These are phyloP conservation scores for Halenospora varia DNA, from an alignment of 495 filamentous ascomycete genomes.

Conservation along the genomic window DNA sequence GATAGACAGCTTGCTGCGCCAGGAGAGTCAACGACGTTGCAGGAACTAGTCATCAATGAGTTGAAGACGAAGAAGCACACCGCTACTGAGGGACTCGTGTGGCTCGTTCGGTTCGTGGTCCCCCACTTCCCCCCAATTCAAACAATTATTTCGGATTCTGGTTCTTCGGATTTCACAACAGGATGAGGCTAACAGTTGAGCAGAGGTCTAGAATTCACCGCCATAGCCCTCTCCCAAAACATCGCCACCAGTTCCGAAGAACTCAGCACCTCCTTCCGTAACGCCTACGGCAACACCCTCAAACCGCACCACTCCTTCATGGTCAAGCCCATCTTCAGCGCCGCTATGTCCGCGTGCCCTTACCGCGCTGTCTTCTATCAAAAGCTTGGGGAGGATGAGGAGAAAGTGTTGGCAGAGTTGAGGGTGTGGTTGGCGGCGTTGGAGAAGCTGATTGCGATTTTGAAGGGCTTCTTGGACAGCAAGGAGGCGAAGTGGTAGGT, in stretches of 20 bases:
- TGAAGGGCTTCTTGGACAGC: constrained; percentile 66
- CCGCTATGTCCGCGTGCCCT: constrained; percentile 88
- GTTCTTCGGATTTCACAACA: neutral
- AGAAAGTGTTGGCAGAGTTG: constrained; percentile 57
- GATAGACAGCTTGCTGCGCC: constrained; percentile 77
- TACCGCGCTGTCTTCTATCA: constrained; percentile 87
- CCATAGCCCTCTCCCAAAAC: constrained; percentile 76
- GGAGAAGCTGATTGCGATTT: constrained; percentile 66
- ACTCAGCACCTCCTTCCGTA: constrained; percentile 80
- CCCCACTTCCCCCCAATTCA: constrained; percentile 6
- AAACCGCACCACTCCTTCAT: constrained; percentile 87
- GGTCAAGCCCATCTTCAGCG: constrained; percentile 82
- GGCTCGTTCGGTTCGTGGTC: constrained; percentile 74
- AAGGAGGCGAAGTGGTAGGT: constrained; percentile 69
- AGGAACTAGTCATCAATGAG: constrained; percentile 80
- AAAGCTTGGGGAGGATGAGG: constrained; percentile 71
- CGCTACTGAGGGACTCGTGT: constrained; percentile 84
- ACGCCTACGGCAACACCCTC: constrained; percentile 77
- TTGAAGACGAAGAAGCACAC: constrained; percentile 79
- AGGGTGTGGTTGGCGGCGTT: constrained; percentile 67
- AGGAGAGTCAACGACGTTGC: constrained; percentile 70
- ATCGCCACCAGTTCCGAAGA: constrained; percentile 60
- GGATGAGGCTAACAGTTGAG: neutral
- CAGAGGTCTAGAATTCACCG: constrained; percentile 91
- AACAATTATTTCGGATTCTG: constrained; percentile 11